A percentile compares a stretch with the other conserved stretches of the same genome.
phyloP scores from a whole-genome alignment of 768 basidiomycete genomes.

The Agaricus sinodeliciosus region DNA sequence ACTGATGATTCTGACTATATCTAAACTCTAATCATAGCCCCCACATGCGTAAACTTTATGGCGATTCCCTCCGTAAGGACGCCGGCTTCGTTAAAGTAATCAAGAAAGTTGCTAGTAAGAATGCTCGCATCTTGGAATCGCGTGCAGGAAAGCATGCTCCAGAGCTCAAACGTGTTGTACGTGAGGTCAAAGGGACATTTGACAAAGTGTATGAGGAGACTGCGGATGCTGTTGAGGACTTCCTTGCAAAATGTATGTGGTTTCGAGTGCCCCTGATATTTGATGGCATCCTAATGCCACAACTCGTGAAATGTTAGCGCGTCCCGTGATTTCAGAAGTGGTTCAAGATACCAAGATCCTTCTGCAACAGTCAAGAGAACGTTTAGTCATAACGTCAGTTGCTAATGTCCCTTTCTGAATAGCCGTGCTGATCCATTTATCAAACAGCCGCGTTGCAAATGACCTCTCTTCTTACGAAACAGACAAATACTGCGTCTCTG shows the following conservation, averaged over 20 bases:
- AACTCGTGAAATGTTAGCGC: constrained; percentile 42
- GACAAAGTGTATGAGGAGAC: constrained; percentile 96
- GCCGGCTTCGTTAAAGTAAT: constrained; percentile 99
- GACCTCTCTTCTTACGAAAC: constrained; percentile 78
- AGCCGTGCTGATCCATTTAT: not conserved
- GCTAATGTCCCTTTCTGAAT: not conserved
- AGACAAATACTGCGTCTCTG: constrained; percentile 67
- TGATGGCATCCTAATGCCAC: constrained; percentile 8
- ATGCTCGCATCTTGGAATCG: constrained; percentile 68
- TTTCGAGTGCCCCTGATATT: not conserved
- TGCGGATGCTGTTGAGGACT: constrained; percentile 88
- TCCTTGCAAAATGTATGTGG: constrained; percentile 78
- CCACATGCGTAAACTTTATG: constrained; percentile 97
- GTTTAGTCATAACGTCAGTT: constrained; percentile 85
- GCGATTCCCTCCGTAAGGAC: constrained; percentile 87
- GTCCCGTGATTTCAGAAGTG: constrained; percentile 81
- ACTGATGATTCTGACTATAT: not conserved
- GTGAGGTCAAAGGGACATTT: constrained; percentile 89
- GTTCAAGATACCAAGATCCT: constrained; percentile 90
- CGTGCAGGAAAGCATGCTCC: constrained; percentile 78
- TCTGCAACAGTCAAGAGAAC: constrained; percentile 85
- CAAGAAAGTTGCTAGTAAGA: constrained; percentile 84
- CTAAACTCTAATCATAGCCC: constrained; percentile 46
- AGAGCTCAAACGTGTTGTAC: constrained; percentile 70
- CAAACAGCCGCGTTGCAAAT: constrained; percentile 63